Conservation (phyloP, 352 stramenopile genomes). For the Phytopythium helicoides region DNA sequence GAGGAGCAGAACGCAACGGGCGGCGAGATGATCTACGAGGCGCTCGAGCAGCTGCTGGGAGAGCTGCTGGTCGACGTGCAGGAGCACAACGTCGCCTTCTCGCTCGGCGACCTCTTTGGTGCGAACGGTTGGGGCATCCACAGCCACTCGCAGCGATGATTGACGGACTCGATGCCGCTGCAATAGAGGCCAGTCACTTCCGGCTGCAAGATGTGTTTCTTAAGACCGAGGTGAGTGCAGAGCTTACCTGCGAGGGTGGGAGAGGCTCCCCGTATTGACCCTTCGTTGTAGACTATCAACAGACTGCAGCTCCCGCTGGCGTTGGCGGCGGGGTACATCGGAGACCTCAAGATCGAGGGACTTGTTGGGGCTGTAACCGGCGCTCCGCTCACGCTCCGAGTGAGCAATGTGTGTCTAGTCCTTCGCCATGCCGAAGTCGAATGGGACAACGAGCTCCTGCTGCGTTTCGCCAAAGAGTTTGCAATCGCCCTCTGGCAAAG, state of each 20-base stretch:
- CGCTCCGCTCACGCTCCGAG: constrained; percentile 43
- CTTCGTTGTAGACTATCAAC: constrained; percentile 53
- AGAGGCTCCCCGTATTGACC: too few species aligned
- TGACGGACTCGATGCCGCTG: too few species aligned
- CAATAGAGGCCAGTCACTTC: constrained; percentile 61
- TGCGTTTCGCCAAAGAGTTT: constrained; percentile 70
- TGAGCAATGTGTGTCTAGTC: constrained; percentile 65
- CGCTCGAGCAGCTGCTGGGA: constrained; percentile 45
- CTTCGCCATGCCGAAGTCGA: constrained; percentile 50
- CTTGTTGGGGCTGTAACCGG: constrained; percentile 55
- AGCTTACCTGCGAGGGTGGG: neutral
- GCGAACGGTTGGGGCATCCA: too few species aligned
- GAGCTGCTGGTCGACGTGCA: constrained; percentile 69
- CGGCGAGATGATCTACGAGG: constrained; percentile 51
- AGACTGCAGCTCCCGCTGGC: constrained; percentile 63
- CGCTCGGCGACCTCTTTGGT: constrained; percentile 75
- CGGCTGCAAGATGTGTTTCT: constrained; percentile 61
- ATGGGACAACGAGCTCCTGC: constrained; percentile 65
- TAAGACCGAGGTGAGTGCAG: constrained; percentile 38
- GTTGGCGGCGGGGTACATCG: constrained; percentile 60
- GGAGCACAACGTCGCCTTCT: constrained; percentile 58
- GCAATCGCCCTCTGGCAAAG: constrained; percentile 56
- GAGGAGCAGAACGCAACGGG: too few species aligned
- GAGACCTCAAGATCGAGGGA: constrained; percentile 63
- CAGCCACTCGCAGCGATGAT: too few species aligned